Base-by-base conservation (phyloP, 768 basidiomycete genomes). In the Pisolithus orientalis region DNA sequence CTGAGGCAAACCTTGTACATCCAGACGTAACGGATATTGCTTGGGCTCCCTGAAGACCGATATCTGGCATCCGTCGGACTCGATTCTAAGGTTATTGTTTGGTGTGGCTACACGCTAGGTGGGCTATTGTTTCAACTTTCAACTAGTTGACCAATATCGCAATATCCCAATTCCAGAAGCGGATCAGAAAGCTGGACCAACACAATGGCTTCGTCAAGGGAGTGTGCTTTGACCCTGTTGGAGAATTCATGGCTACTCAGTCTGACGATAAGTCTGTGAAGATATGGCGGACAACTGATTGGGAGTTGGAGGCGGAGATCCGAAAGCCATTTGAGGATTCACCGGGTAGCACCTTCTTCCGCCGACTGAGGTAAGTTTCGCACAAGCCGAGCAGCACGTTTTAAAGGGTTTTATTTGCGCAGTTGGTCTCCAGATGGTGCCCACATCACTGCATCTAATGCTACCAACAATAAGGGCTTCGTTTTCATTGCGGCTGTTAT, bases 351-450 rank as follows among this genome's bases (percentile, higher is more conserved):
- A 96, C 95, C 1, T 96, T 94, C 75, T 94, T 96, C 70, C 78
- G 92, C 50, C 76, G 94, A 54, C 74, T 96, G 24, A 94, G 92
- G 92, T 89, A 68, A 52, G 44, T 52, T 16, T 17, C 44, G 1
- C 28, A 17, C 8, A 29, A 32, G 51, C 16, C 37, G n/a, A 50
- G 2, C 8, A 24, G 44, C 25, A 5, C 25, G 13, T 34, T 27
- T 17, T 38, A 29, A n/a, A 3, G 14, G 39, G 27, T 53, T 51
- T 59, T 28, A 31, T 11, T 6, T 27, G 17, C 56, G 6, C 55
- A 96, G 94, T 60, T 99, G 96, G 96, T 97, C 94, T 1, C 96
- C 96, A 2, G 96, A 98, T 63, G 96, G 96, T n/a, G 90, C 95
- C 2, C 93, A 96, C 64, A 92, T 99, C 54, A 96, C 94, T 4